phyloP scores from a whole-genome alignment of 2,329 filamentous ascomycete species.

The Fusarium pseudograminearum region DNA sequence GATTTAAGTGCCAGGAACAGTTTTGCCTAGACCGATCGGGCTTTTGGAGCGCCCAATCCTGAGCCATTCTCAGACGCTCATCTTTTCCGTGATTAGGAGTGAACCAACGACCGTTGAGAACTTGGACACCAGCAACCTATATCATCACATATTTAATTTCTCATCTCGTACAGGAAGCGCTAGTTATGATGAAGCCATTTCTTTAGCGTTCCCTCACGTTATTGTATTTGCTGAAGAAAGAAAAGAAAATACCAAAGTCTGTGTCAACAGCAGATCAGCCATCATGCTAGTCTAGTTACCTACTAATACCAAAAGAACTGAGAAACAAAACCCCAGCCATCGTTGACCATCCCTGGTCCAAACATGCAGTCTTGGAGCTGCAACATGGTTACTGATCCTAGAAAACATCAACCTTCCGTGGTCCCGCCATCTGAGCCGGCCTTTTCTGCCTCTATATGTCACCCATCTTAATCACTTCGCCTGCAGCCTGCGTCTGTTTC shows the following conservation, averaged over 20 bases:
- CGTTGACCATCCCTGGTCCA: constrained; percentile 8
- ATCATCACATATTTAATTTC: constrained; percentile 37
- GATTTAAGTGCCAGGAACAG: constrained; percentile 40
- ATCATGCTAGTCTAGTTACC: not conserved
- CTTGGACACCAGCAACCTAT: constrained; percentile 24
- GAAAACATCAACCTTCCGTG: constrained; percentile 22
- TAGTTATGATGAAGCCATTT: constrained; percentile 1
- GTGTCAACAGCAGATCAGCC: not conserved
- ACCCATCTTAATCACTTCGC: constrained; percentile 41
- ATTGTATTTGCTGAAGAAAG: not conserved
- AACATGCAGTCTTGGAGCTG: constrained; percentile 18
- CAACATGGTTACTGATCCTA: constrained; percentile 17
- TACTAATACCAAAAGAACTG: constrained; percentile 11
- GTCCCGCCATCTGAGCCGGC: constrained; percentile 28
- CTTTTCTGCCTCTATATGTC: constrained; percentile 43
- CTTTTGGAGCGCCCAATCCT: constrained; percentile 41
- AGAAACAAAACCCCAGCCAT: constrained; percentile 33
- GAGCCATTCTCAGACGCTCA: constrained; percentile 41
- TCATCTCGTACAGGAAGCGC: constrained; percentile 17
- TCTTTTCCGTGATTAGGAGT: constrained; percentile 36
- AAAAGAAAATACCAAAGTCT: not conserved
- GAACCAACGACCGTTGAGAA: constrained; percentile 42
- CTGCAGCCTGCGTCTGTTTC: constrained; percentile 37
- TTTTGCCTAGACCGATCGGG: constrained; percentile 27
- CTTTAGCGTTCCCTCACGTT: not conserved